These are phyloP conservation scores for Emericellopsis cladophorae DNA, from an alignment of 2,329 filamentous ascomycete genomes.

Conservation along the genomic window DNA sequence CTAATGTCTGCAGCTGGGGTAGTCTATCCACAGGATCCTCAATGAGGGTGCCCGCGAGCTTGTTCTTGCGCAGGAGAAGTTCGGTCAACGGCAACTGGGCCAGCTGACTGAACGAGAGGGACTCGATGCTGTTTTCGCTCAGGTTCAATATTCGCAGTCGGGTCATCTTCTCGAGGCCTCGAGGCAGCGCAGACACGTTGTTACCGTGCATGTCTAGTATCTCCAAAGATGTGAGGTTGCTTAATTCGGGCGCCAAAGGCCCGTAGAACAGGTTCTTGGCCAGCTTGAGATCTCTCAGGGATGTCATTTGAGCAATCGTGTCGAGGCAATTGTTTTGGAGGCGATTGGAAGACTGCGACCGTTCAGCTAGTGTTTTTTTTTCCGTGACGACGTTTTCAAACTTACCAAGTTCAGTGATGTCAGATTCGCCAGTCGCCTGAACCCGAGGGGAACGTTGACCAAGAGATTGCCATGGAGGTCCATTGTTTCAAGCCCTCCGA, in stretches of 20 bases:
- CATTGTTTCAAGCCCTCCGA: constrained; percentile 67
- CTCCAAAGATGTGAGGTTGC: constrained; percentile 57
- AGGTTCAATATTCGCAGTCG: constrained; percentile 68
- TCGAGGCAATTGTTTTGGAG: constrained; percentile 61
- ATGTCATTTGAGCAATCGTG: constrained; percentile 58
- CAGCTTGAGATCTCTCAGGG: constrained; percentile 68
- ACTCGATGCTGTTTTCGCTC: constrained; percentile 62
- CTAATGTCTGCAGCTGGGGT: constrained; percentile 57
- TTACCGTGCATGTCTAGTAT: constrained; percentile 74
- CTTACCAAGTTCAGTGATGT: constrained; percentile 72
- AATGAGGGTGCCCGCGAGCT: constrained; percentile 61
- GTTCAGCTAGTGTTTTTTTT: constrained; percentile 62
- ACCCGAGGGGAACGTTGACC: constrained; percentile 57
- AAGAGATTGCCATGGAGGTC: constrained; percentile 82
- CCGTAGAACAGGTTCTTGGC: constrained; percentile 66
- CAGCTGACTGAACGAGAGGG: constrained; percentile 58
- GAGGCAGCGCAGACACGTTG: constrained; percentile 58
- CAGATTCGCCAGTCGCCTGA: constrained; percentile 60
- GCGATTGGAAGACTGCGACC: constrained; percentile 67
- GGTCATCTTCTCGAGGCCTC: constrained; percentile 51
- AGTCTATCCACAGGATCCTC: constrained; percentile 44
- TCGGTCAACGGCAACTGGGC: constrained; percentile 59
- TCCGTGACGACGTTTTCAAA: constrained; percentile 4
- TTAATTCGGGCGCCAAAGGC: constrained; percentile 49
- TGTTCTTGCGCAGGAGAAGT: constrained; percentile 65